Percentiles rank a stretch among this genome's conserved stretches.
Conservation (phyloP, 108 stramenopile genomes). For the Nitzschia sp. region DNA sequence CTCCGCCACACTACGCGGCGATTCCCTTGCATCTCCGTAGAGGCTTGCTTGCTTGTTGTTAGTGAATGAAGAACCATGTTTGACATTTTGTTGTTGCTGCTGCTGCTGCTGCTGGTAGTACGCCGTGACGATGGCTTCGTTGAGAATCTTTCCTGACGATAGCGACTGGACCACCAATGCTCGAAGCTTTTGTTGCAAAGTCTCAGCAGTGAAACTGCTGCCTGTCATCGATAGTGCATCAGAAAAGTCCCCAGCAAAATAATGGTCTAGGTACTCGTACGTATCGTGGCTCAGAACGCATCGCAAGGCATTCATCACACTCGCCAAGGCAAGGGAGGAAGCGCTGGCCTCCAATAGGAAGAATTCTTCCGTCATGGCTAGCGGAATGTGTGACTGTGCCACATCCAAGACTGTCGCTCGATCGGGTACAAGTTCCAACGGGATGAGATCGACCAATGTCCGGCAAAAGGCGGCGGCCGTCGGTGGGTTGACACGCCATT, state of each 20-base stretch:
- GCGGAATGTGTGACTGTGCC: neutral
- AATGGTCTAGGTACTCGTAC: neutral
- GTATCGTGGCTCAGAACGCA: neutral
- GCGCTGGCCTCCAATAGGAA: neutral
- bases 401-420: neutral
- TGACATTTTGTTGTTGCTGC: no score
- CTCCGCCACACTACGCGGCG: neutral
- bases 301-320: slow-evolving; percentile 6
- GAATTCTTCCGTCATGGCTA: neutral
- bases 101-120: no score
- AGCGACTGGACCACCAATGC: neutral
- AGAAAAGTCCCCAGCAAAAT: neutral
- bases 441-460: slow-evolving; percentile 2
- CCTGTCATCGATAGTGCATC: neutral
- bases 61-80: no score
- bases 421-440: slow-evolving; percentile 1
- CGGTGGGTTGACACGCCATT: slow-evolving; percentile 53
- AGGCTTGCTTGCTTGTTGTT: no score
- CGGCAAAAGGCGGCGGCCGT: slow-evolving; percentile 18
- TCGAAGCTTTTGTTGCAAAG: neutral
- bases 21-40: no score
- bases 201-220: neutral
- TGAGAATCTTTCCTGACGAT: neutral
- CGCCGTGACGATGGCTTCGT: neutral
- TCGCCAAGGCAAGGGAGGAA: neutral